phyloP scores from a whole-genome alignment of 768 basidiomycete species.

The Tricholoma sp. region DNA sequence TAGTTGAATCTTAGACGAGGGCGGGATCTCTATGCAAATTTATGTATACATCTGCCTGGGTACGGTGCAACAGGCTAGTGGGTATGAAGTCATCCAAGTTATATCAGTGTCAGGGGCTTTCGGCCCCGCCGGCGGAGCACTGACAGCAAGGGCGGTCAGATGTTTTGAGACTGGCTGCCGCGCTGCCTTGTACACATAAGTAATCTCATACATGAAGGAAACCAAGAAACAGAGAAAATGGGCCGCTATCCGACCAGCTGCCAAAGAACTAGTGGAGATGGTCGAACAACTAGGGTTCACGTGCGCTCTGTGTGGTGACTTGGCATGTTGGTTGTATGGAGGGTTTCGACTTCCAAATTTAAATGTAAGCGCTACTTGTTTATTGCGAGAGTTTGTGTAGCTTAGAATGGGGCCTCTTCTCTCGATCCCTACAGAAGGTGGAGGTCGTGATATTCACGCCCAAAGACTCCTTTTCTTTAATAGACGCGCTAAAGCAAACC shows the following conservation, averaged over 20 bases:
- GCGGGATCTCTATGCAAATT: background rate
- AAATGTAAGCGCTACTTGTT: conserved; percentile 2
- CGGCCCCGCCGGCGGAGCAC: too few relatives aligned
- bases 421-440: background rate
- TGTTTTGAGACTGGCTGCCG: too few relatives aligned
- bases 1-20: background rate
- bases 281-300: conserved; percentile 4
- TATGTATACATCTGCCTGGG: background rate
- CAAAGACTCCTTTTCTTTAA: background rate
- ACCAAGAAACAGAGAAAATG: background rate
- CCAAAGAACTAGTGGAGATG: background rate
- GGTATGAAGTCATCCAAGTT: background rate
- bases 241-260: background rate
- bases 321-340: conserved; percentile 7
- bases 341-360: background rate
- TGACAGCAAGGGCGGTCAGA: too few relatives aligned
- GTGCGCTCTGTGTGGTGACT: conserved; percentile 9
- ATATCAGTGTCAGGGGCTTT: too few relatives aligned
- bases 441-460: conserved; percentile 6
- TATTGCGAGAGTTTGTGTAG: background rate
- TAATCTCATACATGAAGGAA: too few relatives aligned
- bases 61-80: background rate
- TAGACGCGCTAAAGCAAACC: conserved; percentile 2
- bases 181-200: too few relatives aligned
- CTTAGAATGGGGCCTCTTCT: background rate